These are phyloP conservation scores for Salinomyces thailandicus DNA, from an alignment of 2,329 filamentous ascomycete genomes.

Conservation along the genomic window DNA sequence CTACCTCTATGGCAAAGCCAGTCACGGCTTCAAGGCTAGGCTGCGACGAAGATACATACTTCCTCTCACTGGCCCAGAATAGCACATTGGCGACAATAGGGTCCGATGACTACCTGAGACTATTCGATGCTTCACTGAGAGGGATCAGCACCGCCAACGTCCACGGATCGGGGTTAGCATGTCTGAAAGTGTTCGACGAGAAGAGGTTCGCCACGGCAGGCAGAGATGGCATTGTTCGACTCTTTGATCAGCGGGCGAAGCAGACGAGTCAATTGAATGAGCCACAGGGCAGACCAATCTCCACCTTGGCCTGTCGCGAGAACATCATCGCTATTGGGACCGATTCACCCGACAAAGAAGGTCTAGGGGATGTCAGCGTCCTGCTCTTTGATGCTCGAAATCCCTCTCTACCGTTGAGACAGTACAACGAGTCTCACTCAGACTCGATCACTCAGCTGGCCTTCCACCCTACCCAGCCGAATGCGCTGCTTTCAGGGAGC, in stretches of 20 bases:
- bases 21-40: slow-evolving; percentile 11
- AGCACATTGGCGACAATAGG: slow-evolving; percentile 49
- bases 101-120: slow-evolving; percentile 58
- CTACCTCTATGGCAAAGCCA: slow-evolving; percentile 13
- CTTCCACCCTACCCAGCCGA: slow-evolving; percentile 38
- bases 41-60: slow-evolving; percentile 33
- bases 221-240: slow-evolving; percentile 53
- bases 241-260: slow-evolving; percentile 17
- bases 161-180: slow-evolving; percentile 53
- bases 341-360: slow-evolving; percentile 41
- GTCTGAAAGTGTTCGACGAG: slow-evolving; percentile 39
- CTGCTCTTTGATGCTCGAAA: slow-evolving; percentile 33
- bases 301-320: slow-evolving; percentile 54
- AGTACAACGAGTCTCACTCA: slow-evolving; percentile 38
- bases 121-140: slow-evolving; percentile 49
- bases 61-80: slow-evolving; percentile 44
- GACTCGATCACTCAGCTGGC: slow-evolving; percentile 51
- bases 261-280: slow-evolving; percentile 14
- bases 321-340: slow-evolving; percentile 61
- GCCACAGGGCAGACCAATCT: slow-evolving; percentile 45
- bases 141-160: slow-evolving; percentile 41
- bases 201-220: slow-evolving; percentile 57
- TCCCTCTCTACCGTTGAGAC: slow-evolving; percentile 25
- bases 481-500: slow-evolving; percentile 61
- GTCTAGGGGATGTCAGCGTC: slow-evolving; percentile 29